Evolutionary conservation across 768 basidiomycete genomes (phyloP).

Genomic region (Termitomyces titanicus): DNA sequence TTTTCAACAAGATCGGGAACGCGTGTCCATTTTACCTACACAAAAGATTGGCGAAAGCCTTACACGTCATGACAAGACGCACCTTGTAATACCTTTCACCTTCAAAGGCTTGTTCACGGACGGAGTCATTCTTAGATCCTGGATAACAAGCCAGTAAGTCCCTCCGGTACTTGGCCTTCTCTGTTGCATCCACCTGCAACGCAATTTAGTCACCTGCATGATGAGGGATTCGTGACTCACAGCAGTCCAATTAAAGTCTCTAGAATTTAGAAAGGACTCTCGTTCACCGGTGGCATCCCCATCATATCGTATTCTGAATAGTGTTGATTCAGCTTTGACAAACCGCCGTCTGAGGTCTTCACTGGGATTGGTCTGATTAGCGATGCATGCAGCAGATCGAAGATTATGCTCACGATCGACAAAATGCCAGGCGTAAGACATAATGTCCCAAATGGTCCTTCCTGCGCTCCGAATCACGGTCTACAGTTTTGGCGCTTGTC

Average conservation of each 20-base stretch:
- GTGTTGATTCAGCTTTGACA: slow-evolving; percentile 79
- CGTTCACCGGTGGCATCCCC: slow-evolving; percentile 54
- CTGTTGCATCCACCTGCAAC: slow-evolving; percentile 48
- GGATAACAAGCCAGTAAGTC: slow-evolving; percentile 51
- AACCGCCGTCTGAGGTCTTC: slow-evolving; percentile 89
- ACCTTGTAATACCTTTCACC: slow-evolving; percentile 80
- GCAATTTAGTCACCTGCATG: not conserved
- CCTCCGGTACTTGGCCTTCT: slow-evolving; percentile 43
- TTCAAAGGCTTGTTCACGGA: slow-evolving; percentile 32
- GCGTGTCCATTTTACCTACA: slow-evolving; percentile 91
- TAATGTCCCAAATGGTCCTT: slow-evolving; percentile 92
- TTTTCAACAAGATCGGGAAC: slow-evolving; percentile 90
- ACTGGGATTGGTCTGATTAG: slow-evolving; percentile 34
- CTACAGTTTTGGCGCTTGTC: slow-evolving; percentile 43
- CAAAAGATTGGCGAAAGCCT: not conserved
- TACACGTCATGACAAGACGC: not conserved
- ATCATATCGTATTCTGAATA: slow-evolving; percentile 85
- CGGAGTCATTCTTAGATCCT: slow-evolving; percentile 30
- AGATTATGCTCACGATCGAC: slow-evolving; percentile 74
- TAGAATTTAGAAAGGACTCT: slow-evolving; percentile 58
- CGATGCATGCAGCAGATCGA: not conserved
- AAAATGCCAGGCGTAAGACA: slow-evolving; percentile 91
- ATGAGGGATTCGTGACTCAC: slow-evolving; percentile 32
- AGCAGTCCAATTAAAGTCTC: slow-evolving; percentile 61
- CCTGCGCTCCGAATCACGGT: slow-evolving; percentile 61